phyloP scores from a whole-genome alignment of 352 stramenopile genomes.

The Phytophthora lateralis region DNA sequence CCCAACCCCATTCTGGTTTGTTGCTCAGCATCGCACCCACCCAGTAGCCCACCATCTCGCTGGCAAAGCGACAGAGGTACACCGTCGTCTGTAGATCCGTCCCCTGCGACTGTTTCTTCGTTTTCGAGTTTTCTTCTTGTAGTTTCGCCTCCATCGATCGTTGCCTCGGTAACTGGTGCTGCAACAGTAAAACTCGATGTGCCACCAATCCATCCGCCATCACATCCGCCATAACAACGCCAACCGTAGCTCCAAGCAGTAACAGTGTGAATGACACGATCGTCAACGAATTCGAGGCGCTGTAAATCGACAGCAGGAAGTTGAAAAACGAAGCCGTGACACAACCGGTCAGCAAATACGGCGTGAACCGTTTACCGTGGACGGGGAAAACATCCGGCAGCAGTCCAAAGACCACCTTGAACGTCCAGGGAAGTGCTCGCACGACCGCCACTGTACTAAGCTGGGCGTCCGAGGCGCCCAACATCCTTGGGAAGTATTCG shows the following conservation, averaged over 20 bases:
- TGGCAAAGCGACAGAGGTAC: constrained; percentile 80
- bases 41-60: constrained; percentile 84
- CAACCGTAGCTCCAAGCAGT: constrained; percentile 70
- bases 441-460: constrained; percentile 74
- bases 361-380: constrained; percentile 63
- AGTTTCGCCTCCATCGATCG: constrained; percentile 23
- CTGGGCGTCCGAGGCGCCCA: constrained; percentile 70
- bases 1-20: constrained; percentile 51
- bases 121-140: constrained; percentile 15
- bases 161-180: constrained; percentile 18
- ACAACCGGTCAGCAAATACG: constrained; percentile 77
- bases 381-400: constrained; percentile 72
- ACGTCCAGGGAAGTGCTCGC: constrained; percentile 71
- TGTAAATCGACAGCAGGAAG: constrained; percentile 43
- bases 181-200: constrained; percentile 51
- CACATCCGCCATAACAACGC: constrained; percentile 83
- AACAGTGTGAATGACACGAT: constrained; percentile 73
- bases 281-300: constrained; percentile 40
- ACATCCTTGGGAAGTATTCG: constrained; percentile 70
- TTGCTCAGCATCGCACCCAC: constrained; percentile 67
- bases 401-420: constrained; percentile 82
- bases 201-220: constrained; percentile 81
- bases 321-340: constrained; percentile 64
- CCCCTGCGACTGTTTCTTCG: constrained; percentile 38
- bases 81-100: constrained; percentile 68